These are phyloP conservation scores for Erythrobasidium yunnanense DNA, from an alignment of 768 basidiomycete species.

Conservation along the genomic window DNA sequence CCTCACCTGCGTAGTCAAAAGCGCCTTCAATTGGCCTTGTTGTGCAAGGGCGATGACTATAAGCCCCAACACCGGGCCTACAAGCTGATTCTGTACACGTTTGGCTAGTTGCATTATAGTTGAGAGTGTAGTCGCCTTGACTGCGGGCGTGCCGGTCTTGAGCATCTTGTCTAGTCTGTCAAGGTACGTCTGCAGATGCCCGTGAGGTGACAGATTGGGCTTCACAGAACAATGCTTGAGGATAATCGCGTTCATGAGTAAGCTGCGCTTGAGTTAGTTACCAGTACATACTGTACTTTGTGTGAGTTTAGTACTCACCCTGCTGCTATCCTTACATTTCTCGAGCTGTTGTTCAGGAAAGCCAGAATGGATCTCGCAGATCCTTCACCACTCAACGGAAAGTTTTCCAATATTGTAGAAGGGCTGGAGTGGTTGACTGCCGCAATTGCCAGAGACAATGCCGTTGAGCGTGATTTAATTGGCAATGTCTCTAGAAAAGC, in stretches of 20 bases:
- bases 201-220: too few relatives aligned
- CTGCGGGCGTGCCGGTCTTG: neutral
- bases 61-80: neutral
- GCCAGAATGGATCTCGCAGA: too few relatives aligned
- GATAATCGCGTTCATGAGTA: neutral
- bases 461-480: too few relatives aligned
- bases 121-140: neutral
- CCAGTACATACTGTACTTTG: neutral
- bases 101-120: neutral
- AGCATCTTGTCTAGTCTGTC: neutral
- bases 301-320: neutral
- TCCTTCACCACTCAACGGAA: too few relatives aligned
- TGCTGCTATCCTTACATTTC: neutral
- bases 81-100: neutral
- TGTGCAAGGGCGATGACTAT: neutral
- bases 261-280: neutral
- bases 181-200: neutral
- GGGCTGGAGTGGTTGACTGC: too few relatives aligned
- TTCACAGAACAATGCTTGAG: too few relatives aligned
- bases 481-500: too few relatives aligned
- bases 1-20: constrained; percentile 9
- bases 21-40: neutral
- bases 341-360: too few relatives aligned
- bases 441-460: too few relatives aligned
- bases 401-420: too few relatives aligned